These are phyloP conservation scores for Pseudonitzschia multistriata DNA, from an alignment of 108 stramenopile genomes.

Conservation along the genomic window DNA sequence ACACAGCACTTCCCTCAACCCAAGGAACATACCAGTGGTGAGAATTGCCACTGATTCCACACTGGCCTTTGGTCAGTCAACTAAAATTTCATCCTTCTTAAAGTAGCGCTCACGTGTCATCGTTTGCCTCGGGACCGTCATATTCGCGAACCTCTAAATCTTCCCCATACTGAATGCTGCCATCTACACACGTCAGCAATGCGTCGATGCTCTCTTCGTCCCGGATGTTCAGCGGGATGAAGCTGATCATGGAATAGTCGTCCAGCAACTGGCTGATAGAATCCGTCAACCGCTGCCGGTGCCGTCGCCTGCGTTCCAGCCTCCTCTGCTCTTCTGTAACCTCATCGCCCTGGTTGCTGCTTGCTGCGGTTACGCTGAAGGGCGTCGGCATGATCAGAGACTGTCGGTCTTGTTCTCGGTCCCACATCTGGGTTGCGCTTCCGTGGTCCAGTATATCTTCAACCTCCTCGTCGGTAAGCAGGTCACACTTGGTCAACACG, in stretches of 20 bases:
- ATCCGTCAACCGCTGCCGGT: slow-evolving; percentile 78
- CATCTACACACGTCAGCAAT: slow-evolving; percentile 86
- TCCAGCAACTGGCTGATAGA: slow-evolving; percentile 89
- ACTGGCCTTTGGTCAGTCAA: background rate
- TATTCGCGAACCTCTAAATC: slow-evolving; percentile 82
- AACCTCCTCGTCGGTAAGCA: slow-evolving; percentile 77
- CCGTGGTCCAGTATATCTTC: slow-evolving; percentile 71
- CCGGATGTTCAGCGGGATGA: slow-evolving; percentile 88
- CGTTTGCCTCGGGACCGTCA: slow-evolving; percentile 21
- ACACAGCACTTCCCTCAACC: too few species aligned
- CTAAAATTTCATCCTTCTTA: too few species aligned
- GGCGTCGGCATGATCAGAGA: slow-evolving; percentile 18
- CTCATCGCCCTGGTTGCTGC: background rate
- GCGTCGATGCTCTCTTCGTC: slow-evolving; percentile 91
- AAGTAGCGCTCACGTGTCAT: background rate
- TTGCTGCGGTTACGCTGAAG: slow-evolving; percentile 18
- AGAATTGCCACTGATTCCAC: background rate
- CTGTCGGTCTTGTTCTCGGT: slow-evolving; percentile 54
- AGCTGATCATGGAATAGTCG: slow-evolving; percentile 95
- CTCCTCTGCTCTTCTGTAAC: slow-evolving; percentile 14
- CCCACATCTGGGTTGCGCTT: slow-evolving; percentile 81
- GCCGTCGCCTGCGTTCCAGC: slow-evolving; percentile 37
- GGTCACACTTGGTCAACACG: slow-evolving; percentile 94
- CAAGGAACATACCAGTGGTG: too few species aligned
- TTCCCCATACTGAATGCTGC: slow-evolving; percentile 95